These are phyloP conservation scores for Lactarius psammicola DNA, from an alignment of 768 basidiomycete genomes.

Conservation along the genomic window DNA sequence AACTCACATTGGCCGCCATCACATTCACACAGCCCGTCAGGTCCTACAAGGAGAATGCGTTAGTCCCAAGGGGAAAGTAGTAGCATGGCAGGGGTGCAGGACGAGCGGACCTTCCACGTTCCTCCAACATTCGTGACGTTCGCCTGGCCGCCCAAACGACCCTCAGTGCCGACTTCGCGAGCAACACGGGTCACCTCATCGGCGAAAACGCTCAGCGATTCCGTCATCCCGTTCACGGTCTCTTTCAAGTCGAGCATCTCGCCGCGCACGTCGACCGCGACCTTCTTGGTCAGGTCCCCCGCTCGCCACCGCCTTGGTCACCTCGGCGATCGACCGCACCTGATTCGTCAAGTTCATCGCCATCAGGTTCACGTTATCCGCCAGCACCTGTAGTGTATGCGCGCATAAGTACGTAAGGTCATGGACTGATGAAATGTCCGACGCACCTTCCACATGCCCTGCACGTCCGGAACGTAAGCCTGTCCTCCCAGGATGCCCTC, in stretches of 20 bases:
- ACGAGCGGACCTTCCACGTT: constrained; percentile 82
- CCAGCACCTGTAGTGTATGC: constrained; percentile 43
- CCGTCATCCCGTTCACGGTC: constrained; percentile 96
- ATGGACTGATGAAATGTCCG: neutral
- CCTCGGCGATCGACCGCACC: constrained; percentile 88
- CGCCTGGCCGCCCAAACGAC: constrained; percentile 91
- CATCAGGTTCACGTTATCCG: constrained; percentile 87
- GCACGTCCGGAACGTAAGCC: constrained; percentile 86
- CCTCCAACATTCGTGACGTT: constrained; percentile 92
- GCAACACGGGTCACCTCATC: constrained; percentile 86
- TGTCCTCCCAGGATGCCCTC: constrained; percentile 94
- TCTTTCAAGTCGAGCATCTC: constrained; percentile 89
- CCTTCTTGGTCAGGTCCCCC: constrained; percentile 94
- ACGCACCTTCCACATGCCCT: constrained; percentile 89
- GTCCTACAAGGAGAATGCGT: constrained; percentile 44
- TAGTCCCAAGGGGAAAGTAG: neutral
- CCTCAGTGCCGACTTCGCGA: constrained; percentile 96
- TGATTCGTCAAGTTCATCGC: constrained; percentile 89
- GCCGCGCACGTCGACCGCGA: constrained; percentile 86
- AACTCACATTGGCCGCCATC: constrained; percentile 86
- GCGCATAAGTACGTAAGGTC: neutral
- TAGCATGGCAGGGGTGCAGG: too few relatives aligned
- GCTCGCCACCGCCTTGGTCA: constrained; percentile 92
- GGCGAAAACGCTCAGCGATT: constrained; percentile 78
- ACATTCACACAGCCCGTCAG: constrained; percentile 95